phyloP scores from a whole-genome alignment of 345 rosid species.

The Isatis tinctoria region DNA sequence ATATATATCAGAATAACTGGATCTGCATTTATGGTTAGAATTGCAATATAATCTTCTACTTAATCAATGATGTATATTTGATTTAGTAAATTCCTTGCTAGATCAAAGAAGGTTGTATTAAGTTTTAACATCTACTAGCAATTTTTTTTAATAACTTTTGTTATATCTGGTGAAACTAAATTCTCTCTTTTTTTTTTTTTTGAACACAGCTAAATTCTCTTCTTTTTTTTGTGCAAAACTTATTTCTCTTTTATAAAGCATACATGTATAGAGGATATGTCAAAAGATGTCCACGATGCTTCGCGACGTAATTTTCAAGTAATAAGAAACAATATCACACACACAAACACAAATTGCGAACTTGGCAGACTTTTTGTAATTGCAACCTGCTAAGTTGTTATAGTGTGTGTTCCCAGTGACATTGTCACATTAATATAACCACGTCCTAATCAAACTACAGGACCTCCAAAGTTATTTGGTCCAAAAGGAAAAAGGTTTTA shows the following conservation, averaged over 20 bases:
- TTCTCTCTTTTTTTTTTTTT: too few species aligned
- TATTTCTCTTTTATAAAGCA: neutral
- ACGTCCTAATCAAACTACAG: neutral
- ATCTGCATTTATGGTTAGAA: constrained; percentile 27
- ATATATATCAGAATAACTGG: constrained; percentile 10
- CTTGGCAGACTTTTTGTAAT: neutral
- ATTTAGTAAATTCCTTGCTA: neutral
- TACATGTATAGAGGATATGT: neutral
- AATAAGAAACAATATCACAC: neutral
- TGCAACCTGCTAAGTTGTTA: neutral
- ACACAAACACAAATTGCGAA: neutral
- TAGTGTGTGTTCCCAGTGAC: neutral
- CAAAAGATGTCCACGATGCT: neutral
- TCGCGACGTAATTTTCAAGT: neutral
- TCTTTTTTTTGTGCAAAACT: too few species aligned
- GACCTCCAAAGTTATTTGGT: neutral
- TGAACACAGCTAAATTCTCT: too few species aligned
- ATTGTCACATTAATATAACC: neutral
- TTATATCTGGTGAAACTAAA: too few species aligned
- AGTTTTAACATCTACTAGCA: neutral
- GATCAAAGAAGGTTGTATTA: neutral
- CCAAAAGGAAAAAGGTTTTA: neutral
- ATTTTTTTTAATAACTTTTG: neutral
- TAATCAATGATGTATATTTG: neutral
- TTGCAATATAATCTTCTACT: constrained; percentile 12